phyloP scores from a whole-genome alignment of 345 rosid genomes.

The Salix koriyanagi region DNA sequence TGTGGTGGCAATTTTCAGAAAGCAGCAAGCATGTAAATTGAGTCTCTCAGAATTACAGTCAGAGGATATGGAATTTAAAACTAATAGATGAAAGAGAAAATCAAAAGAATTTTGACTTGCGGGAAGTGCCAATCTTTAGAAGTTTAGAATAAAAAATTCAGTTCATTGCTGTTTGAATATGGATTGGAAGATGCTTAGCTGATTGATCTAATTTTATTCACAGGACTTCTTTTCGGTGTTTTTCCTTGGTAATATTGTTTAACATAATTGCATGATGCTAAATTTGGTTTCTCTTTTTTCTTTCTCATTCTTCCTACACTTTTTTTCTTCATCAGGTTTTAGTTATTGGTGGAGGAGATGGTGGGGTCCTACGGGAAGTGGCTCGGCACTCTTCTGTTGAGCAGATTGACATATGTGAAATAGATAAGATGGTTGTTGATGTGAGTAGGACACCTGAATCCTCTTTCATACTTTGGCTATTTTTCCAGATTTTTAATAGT shows the following conservation, averaged over 20 bases:
- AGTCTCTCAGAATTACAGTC: not conserved
- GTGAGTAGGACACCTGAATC: constrained; percentile 45
- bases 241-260: not conserved
- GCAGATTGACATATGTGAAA: constrained; percentile 90
- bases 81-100: not conserved
- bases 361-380: constrained; percentile 89
- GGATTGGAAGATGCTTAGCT: not conserved
- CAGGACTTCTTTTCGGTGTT: not conserved
- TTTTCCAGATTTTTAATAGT: not conserved
- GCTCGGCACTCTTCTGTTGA: constrained; percentile 80
- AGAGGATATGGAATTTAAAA: not conserved
- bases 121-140: not conserved
- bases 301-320: not conserved
- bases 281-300: not conserved
- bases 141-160: not conserved
- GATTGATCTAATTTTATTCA: not conserved
- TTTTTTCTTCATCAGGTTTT: constrained; percentile 47
- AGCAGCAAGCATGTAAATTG: not conserved
- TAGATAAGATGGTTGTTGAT: constrained; percentile 92
- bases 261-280: not conserved
- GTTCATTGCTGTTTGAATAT: not conserved
- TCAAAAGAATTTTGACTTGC: not conserved
- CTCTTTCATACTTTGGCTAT: not conserved
- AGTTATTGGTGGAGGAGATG: constrained; percentile 98
- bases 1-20: not conserved